These are phyloP conservation scores for Pseudocercospora fuligena DNA, from an alignment of 2,329 filamentous ascomycete species.

Conservation along the genomic window DNA sequence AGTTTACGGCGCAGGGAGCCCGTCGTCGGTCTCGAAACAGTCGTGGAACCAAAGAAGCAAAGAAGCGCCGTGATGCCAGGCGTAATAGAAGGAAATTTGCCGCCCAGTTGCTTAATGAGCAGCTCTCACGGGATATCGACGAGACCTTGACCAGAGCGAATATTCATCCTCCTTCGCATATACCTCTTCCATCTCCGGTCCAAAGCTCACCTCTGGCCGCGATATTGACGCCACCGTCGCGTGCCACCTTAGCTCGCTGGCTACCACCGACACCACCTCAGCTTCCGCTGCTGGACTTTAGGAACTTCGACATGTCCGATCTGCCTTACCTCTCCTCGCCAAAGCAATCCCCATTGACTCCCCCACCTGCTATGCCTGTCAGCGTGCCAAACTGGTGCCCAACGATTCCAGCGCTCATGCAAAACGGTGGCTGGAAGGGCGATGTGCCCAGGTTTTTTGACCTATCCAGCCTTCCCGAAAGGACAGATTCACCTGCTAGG, in stretches of 20 bases:
- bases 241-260: neutral
- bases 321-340: slow-evolving; percentile 26
- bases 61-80: slow-evolving; percentile 38
- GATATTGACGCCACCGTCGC: slow-evolving; percentile 6
- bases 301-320: slow-evolving; percentile 25
- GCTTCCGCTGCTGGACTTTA: slow-evolving; percentile 33
- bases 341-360: slow-evolving; percentile 14
- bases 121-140: slow-evolving; percentile 38
- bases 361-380: slow-evolving; percentile 15
- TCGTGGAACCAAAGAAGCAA: slow-evolving; percentile 38
- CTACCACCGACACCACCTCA: slow-evolving; percentile 31
- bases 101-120: slow-evolving; percentile 37
- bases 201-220: slow-evolving; percentile 11
- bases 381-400: slow-evolving; percentile 37
- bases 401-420: slow-evolving; percentile 33
- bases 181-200: slow-evolving; percentile 7
- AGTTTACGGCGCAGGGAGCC: slow-evolving; percentile 18
- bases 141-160: slow-evolving; percentile 31
- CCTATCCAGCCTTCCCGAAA: slow-evolving; percentile 35
- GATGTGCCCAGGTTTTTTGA: slow-evolving; percentile 36
- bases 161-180: slow-evolving; percentile 15
- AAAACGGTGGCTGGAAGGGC: slow-evolving; percentile 28
- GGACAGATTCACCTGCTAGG: slow-evolving; percentile 11
- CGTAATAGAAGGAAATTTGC: slow-evolving; percentile 35
- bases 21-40: slow-evolving; percentile 35